Conservation (phyloP, 192 early-diverging fungal species). For the Linnemannia schmuckeri region DNA sequence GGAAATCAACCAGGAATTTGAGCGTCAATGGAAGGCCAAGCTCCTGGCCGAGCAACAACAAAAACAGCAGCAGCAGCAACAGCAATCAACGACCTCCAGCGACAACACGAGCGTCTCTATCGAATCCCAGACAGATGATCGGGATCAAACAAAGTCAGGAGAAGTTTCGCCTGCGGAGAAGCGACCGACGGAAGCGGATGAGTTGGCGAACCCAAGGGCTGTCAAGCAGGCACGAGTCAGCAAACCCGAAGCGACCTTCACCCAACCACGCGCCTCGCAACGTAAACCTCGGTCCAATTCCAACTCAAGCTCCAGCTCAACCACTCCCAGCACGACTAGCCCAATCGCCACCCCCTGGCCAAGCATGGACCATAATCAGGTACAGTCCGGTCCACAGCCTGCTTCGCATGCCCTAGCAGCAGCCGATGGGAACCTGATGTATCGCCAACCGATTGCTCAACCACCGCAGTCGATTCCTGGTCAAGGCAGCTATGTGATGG, state of each 20-base stretch:
- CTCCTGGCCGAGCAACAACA: conserved; percentile 7
- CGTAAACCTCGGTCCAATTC: conserved; percentile 6
- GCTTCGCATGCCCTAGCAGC: neutral
- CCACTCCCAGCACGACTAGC: neutral
- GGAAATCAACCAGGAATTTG: conserved; percentile 52
- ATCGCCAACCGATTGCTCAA: conserved; percentile 15
- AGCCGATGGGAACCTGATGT: neutral
- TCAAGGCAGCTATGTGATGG: conserved; percentile 1
- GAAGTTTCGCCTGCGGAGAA: conserved; percentile 14
- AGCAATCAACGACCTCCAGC: neutral
- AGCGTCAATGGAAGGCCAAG: conserved; percentile 45
- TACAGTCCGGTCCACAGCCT: neutral
- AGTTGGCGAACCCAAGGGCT: conserved; percentile 12
- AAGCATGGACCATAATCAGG: conserved; percentile 3
- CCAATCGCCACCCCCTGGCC: neutral
- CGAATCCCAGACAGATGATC: neutral
- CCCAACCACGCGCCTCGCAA: neutral
- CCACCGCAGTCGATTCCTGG: conserved; percentile 21
- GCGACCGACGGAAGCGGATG: conserved; percentile 21
- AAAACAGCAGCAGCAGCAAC: neutral
- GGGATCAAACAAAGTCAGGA: neutral
- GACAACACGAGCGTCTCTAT: neutral
- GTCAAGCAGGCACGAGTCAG: conserved; percentile 26
- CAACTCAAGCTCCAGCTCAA: neutral
- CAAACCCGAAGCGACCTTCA: neutral